These are phyloP conservation scores for Medicago truncatula DNA, from an alignment of 306 rosid species.

Conservation along the genomic window DNA sequence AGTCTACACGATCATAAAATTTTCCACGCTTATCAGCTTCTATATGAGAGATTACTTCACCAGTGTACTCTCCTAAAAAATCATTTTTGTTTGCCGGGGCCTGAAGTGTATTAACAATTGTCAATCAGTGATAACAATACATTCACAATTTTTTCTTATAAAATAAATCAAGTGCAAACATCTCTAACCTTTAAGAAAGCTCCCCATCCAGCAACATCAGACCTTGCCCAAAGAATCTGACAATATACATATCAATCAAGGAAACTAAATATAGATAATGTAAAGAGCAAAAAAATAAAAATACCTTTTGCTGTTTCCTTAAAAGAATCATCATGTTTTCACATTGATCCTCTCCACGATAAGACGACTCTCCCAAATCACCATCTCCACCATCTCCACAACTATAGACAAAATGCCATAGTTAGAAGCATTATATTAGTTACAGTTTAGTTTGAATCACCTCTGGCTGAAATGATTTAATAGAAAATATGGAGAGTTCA, in stretches of 20 bases:
- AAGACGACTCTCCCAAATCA: slow-evolving; percentile 75
- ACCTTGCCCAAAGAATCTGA: slow-evolving; percentile 82
- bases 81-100: slow-evolving; percentile 75
- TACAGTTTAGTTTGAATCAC: too few relatives aligned
- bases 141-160: neutral
- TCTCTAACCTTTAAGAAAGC: slow-evolving; percentile 80
- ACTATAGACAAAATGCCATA: slow-evolving; percentile 51
- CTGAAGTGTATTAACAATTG: slow-evolving; percentile 58
- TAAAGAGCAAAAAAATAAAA: slow-evolving; percentile 38
- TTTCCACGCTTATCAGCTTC: slow-evolving; percentile 92
- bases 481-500: too few relatives aligned
- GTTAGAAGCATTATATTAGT: neutral
- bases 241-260: slow-evolving; percentile 30
- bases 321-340: slow-evolving; percentile 87
- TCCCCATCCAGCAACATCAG: slow-evolving; percentile 93
- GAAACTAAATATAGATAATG: slow-evolving; percentile 22
- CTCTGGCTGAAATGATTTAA: too few relatives aligned
- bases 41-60: slow-evolving; percentile 69
- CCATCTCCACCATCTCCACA: slow-evolving; percentile 90
- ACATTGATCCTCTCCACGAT: slow-evolving; percentile 76
- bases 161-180: neutral
- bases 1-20: slow-evolving; percentile 71
- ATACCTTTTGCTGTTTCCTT: slow-evolving; percentile 78
- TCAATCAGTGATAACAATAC: slow-evolving; percentile 26
- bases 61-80: slow-evolving; percentile 89